These are phyloP conservation scores for Scedosporium apiospermum DNA, from an alignment of 2,329 filamentous ascomycete species.

Conservation along the genomic window DNA sequence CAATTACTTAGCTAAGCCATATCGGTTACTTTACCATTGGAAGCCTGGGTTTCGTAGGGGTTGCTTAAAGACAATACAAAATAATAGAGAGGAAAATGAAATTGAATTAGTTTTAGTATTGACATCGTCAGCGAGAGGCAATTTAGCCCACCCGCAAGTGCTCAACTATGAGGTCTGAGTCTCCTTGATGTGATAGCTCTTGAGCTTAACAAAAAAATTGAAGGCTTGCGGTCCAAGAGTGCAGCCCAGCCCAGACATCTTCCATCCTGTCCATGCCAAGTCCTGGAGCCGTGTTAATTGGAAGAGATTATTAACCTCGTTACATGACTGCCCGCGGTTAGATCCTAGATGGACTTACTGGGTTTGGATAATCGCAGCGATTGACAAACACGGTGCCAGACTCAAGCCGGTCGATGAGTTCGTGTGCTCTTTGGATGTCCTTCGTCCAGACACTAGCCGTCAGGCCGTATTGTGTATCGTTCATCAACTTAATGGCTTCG, in stretches of 20 bases:
- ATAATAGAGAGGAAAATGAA: no score
- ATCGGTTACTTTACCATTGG: no score
- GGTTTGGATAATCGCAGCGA: slow-evolving; percentile 82
- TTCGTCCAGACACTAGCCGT: slow-evolving; percentile 98
- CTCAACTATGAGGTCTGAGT: no score
- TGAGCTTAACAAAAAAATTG: slow-evolving; percentile 91
- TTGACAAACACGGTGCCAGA: slow-evolving; percentile 96
- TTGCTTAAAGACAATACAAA: no score
- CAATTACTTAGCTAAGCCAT: no score
- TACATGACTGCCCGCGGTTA: no score
- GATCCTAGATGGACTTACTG: slow-evolving; percentile 45
- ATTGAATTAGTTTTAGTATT: no score
- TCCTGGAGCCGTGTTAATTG: slow-evolving; percentile 43
- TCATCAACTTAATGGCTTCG: slow-evolving; percentile 84
- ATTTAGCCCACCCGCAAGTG: no score
- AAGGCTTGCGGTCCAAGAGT: slow-evolving; percentile 86
- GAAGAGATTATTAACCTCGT: slow-evolving; percentile 7
- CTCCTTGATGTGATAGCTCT: slow-evolving; percentile 91
- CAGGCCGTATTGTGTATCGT: slow-evolving; percentile 86
- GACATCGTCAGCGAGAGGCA: no score
- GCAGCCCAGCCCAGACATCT: slow-evolving; percentile 87
- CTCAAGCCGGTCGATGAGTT: slow-evolving; percentile 72
- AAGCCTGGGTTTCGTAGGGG: no score
- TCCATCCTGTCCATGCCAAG: slow-evolving; percentile 95
- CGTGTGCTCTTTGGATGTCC: slow-evolving; percentile 66